These are phyloP conservation scores for Penicillium pulvis DNA, from an alignment of 495 filamentous ascomycete species.

Conservation along the genomic window DNA sequence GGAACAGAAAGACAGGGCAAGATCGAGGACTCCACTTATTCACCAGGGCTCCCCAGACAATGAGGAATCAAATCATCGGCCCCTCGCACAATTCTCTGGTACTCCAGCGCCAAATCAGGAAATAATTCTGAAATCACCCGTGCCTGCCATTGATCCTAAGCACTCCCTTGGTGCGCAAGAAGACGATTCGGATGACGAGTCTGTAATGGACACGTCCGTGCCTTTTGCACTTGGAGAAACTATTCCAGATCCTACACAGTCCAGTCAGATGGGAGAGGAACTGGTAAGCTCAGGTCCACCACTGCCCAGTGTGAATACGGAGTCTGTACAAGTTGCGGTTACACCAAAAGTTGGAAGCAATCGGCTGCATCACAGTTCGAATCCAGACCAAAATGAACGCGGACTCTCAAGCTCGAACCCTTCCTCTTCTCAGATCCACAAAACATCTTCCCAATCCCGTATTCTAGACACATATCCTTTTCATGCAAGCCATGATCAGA, in stretches of 20 bases:
- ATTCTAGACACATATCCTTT: slow-evolving; percentile 37
- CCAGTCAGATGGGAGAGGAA: slow-evolving; percentile 31
- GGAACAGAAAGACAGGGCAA: neutral
- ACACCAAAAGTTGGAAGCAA: slow-evolving; percentile 29
- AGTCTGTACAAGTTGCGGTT: slow-evolving; percentile 41
- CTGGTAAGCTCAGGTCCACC: slow-evolving; percentile 28
- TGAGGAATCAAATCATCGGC: neutral
- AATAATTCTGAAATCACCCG: neutral
- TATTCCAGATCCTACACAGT: slow-evolving; percentile 27
- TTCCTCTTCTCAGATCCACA: slow-evolving; percentile 30
- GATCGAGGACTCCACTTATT: neutral
- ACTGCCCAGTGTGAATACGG: slow-evolving; percentile 20
- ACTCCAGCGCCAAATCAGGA: slow-evolving; percentile 3
- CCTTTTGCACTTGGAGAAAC: slow-evolving; percentile 48
- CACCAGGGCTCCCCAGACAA: neutral
- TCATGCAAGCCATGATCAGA: slow-evolving; percentile 26
- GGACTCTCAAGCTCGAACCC: slow-evolving; percentile 9
- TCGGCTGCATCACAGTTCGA: slow-evolving; percentile 12
- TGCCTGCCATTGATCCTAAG: neutral
- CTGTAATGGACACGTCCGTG: slow-evolving; percentile 55
- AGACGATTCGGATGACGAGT: slow-evolving; percentile 44
- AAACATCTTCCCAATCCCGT: slow-evolving; percentile 42
- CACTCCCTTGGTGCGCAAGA: slow-evolving; percentile 17
- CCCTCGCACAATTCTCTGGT: neutral
- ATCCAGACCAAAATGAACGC: slow-evolving; percentile 1